phyloP scores from a whole-genome alignment of 1,139 yeast species.

The Zygosaccharomyces sapae region DNA sequence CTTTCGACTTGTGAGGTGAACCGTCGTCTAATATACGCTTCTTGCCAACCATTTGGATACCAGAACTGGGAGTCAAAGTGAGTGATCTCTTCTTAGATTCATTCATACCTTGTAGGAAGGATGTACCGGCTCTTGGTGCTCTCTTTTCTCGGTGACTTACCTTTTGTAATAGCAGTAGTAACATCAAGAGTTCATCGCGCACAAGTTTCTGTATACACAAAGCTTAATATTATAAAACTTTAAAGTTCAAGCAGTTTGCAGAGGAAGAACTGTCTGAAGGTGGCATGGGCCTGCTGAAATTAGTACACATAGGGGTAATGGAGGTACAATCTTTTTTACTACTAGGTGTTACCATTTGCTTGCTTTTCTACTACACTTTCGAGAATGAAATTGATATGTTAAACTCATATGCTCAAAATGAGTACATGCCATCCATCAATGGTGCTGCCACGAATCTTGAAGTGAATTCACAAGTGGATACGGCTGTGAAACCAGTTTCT shows the following conservation, averaged over 20 bases:
- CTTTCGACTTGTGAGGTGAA: constrained; percentile 13
- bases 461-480: neutral
- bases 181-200: neutral
- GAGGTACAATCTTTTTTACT: constrained; percentile 29
- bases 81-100: constrained; percentile 16
- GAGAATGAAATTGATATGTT: constrained; percentile 36
- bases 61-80: constrained; percentile 14
- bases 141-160: no score
- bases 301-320: constrained; percentile 14
- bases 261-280: neutral
- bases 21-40: constrained; percentile 13
- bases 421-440: constrained; percentile 32
- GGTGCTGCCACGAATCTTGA: constrained; percentile 9
- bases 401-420: constrained; percentile 36
- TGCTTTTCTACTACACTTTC: constrained; percentile 36
- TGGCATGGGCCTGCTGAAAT: constrained; percentile 11
- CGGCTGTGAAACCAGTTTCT: neutral
- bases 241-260: neutral
- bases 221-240: neutral
- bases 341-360: constrained; percentile 28
- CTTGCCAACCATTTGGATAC: constrained; percentile 10
- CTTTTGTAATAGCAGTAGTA: neutral
- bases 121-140: no score
- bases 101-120: constrained; percentile 5
- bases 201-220: neutral